Evolutionary conservation across 2,329 filamentous ascomycete genomes (phyloP), one percentile per base, ranked within the genome.

Genomic region (Graphilbum sp.): DNA sequence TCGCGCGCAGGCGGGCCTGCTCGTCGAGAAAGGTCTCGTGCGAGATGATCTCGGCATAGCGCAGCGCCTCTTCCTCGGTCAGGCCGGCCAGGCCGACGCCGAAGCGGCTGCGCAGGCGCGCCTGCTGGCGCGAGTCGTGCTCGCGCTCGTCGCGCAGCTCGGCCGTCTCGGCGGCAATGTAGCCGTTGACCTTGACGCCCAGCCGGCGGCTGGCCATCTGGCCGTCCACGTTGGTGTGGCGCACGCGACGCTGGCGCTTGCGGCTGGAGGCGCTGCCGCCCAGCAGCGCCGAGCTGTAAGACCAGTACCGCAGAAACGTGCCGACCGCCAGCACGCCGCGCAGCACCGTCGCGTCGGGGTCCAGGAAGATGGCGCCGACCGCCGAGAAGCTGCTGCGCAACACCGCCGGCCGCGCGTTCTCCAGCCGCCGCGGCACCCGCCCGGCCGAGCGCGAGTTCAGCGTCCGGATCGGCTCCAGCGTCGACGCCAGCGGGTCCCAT

Each of bases 401-500:
- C 2, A 79, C 62, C 3, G 76, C 49, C 64, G 70, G 56, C 31
- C 70, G 67, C 43, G 64, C 57, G 19, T 66, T 54, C 32, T 65
- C 54, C 47, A 75, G 61, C 45, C 86, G 75, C 40, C 87, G 82
- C 45, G 87, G 81, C 36, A 87, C 79, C 21, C 85, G 76, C 8
- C 81, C 79, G 2, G 82, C 82, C 46, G 88, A 86, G 13, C 81
- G 76, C 3, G 85, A 84, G 52, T 93, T 87, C 38, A 98, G 65
- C 0, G 86, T 96, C 30, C 86, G 75, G 37, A 96, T 70, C 0
- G 90, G 84, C 17, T 79, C 75, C 16, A 68, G 58, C 0, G 70
- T 80, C 2, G 88, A 96, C 1, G 79, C 84, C 34, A 98, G 63
- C n/a, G 82, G 83, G 60, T 98, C 90, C 90, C 90, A 98, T 6